phyloP scores from a whole-genome alignment of 441 rosid genomes.

The Brassica hybrid region DNA sequence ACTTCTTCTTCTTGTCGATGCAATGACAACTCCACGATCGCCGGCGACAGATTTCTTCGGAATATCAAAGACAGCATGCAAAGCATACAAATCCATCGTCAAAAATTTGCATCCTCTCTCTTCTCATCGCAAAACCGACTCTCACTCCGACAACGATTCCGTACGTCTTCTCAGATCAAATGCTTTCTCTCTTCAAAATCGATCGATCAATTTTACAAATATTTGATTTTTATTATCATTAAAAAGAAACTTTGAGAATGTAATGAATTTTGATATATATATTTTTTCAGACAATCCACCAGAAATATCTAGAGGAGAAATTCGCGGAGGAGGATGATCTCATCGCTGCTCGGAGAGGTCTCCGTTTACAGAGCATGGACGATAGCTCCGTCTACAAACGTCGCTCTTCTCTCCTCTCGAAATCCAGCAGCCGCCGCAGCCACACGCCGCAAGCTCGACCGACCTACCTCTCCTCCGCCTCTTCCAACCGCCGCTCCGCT shows the following conservation, averaged over 20 bases:
- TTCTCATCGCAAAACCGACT: conserved; percentile 47
- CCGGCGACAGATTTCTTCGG: conserved; percentile 55
- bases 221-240: neutral
- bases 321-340: conserved; percentile 43
- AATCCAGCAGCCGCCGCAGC: conserved; percentile 51
- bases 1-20: neutral
- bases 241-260: too few species aligned
- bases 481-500: conserved; percentile 23
- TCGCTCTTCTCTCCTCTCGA: conserved; percentile 46
- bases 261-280: conserved; percentile 4
- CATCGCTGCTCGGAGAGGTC: conserved; percentile 32
- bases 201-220: neutral
- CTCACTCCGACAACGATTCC: conserved; percentile 46
- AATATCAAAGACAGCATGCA: conserved; percentile 48
- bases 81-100: conserved; percentile 65
- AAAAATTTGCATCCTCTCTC: conserved; percentile 51
- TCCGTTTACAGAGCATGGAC: conserved; percentile 47
- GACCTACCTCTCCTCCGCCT: conserved; percentile 45
- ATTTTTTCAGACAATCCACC: conserved; percentile 21
- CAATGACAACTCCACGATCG: conserved; percentile 49
- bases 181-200: neutral
- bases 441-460: conserved; percentile 62
- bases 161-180: conserved; percentile 31
- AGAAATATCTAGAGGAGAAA: conserved; percentile 41
- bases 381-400: conserved; percentile 52